Evolutionary conservation across 148 eudicot genomes (phyloP), one percentile per base, ranked within the genome.

Genomic region (Salicornia ramosissima): DNA sequence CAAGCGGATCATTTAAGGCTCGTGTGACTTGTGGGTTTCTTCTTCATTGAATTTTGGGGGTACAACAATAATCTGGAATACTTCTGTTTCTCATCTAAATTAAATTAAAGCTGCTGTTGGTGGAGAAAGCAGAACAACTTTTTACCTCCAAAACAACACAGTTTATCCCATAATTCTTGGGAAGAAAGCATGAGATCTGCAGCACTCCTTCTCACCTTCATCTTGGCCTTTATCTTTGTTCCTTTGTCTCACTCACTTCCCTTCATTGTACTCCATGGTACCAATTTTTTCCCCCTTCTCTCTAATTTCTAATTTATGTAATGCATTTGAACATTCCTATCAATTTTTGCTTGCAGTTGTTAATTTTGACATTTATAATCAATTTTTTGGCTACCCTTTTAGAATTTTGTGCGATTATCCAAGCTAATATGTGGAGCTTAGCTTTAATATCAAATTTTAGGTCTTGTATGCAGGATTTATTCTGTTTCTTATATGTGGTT

Each of bases 241-340:
- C 69, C 67, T 34, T 66, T 58, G 16, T 76, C 73, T 58, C 67
- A 55, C 36, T 63, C 64, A 42, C 58, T 77, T 51, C 75, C 67
- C n/a, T 72, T 76, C 59, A 51, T 76, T 49, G 67, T 76, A 47
- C 65, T 76, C 54, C 79, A 76, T 49, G 79, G 79, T 76, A 76
- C 42, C 33, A 3, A 10, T 39, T 51, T 51, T 29, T 18, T 45
- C 33, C 50, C 28, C 53, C 52, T 4, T 68, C 14, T 66, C 60
- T 34, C 13, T 62, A 4, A 12, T 18, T 31, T 25, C 40, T 13
- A n/a, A 11, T 28, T n/a, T 29, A 0, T 30, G 5, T 57, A 2
- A 53, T 13, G 9, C 24, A 29, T 24, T 53, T 28, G 24, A 53
- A 21, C 3, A 10, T 53, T 53, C 25, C 34, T n/a, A n/a, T n/a